Evolutionary conservation across 352 stramenopile species (phyloP), one percentile per base, ranked within the genome.

Genomic region (Thraustotheca clavata): DNA sequence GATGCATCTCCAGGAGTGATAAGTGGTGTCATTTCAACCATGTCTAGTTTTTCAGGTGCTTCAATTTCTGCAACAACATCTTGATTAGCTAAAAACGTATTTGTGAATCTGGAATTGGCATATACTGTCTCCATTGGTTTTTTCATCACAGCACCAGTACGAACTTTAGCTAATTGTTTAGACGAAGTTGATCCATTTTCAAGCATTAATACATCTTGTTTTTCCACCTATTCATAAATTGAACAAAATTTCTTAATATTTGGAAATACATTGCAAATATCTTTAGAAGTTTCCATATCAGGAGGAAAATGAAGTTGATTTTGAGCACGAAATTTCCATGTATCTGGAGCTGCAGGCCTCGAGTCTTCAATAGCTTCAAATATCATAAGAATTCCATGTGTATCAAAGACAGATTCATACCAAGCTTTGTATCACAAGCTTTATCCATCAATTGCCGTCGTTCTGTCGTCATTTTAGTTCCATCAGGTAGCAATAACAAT

Each of bases 21-120:
- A 29, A 78, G 49, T 9, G 85, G 85, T 12, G 85, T 94, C 83
- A 94, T 91, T 46, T 82, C 71, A 12, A 94, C 80, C 36, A 94
- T 69, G 0, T 72, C 48, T 12, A 29, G 43, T 31, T 24, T 9
- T 31, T 24, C 11, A 52, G 2, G 24, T 1, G 43, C 24, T 2
- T 24, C 43, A 49, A 20, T 14, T 26, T 63, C n/a, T 49, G 43
- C 26, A 1, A 11, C 18, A 7, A 24, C 5, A n/a, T 54, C 57
- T 43, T 65, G 57, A 11, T n/a, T 9, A 12, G 57, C 38, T 6
- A 65, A 33, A 34, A 65, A 65, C 29, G 57, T 32, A 14, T 6
- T 22, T 11, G 27, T 24, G 39, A 94, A 91, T 27, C 84, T 74
- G 9, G 84, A 91, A 50, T 91, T 94, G 2, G 77, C 72, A 59